phyloP scores from a whole-genome alignment of 2,329 filamentous ascomycete genomes.

The Monascus ruber region DNA sequence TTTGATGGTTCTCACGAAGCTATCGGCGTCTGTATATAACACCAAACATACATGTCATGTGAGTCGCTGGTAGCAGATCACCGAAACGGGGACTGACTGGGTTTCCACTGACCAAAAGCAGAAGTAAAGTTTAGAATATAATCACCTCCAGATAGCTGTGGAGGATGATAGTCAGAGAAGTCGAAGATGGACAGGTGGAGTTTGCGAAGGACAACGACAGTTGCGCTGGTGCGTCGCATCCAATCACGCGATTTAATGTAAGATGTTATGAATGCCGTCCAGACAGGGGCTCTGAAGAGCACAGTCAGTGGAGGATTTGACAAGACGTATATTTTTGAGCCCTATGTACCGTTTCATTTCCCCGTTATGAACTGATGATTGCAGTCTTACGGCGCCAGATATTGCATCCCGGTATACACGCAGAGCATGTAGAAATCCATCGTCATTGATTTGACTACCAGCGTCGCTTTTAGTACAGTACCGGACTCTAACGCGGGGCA shows the following conservation, averaged over 20 bases:
- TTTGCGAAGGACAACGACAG: constrained; percentile 38
- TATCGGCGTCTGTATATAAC: constrained; percentile 23
- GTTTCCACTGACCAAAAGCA: constrained; percentile 15
- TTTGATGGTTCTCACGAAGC: constrained; percentile 24
- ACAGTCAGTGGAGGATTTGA: background rate
- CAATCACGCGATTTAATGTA: constrained; percentile 37
- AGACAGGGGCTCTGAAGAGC: constrained; percentile 41
- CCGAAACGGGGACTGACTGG: too few species aligned
- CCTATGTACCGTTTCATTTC: constrained; percentile 34
- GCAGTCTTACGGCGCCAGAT: constrained; percentile 43
- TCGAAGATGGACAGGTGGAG: constrained; percentile 43
- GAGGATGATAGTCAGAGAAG: constrained; percentile 38
- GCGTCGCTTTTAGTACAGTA: too few species aligned
- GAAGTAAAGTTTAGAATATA: constrained; percentile 30
- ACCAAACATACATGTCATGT: background rate
- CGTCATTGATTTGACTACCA: constrained; percentile 40
- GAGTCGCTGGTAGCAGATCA: too few species aligned
- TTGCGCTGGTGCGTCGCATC: constrained; percentile 33
- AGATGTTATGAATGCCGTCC: constrained; percentile 47
- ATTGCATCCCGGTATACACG: constrained; percentile 42
- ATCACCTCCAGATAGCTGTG: constrained; percentile 22
- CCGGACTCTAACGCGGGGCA: background rate
- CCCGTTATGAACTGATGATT: constrained; percentile 44
- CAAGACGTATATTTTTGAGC: too few species aligned
- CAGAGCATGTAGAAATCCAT: constrained; percentile 41